Evolutionary conservation across 1,139 yeast species (phyloP).

Genomic region (Diutina scorzettiae): DNA sequence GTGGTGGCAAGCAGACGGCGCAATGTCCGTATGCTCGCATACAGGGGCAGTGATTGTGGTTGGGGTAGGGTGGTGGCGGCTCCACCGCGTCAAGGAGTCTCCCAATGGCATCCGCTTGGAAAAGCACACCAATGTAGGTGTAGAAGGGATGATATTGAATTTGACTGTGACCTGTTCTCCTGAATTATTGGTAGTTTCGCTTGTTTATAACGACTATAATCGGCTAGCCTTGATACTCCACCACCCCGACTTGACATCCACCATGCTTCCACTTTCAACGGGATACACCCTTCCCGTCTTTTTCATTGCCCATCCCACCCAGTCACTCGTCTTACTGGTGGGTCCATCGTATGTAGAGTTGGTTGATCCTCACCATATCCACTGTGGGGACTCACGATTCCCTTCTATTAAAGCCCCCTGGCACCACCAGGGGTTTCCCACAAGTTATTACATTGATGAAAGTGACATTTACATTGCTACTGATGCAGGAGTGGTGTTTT

Average conservation of each 20-base stretch:
- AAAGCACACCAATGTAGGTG: background rate
- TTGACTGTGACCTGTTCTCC: background rate
- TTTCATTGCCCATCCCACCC: background rate
- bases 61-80: background rate
- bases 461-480: background rate
- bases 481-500: background rate
- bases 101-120: background rate
- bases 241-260: background rate
- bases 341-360: background rate
- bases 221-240: background rate
- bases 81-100: background rate
- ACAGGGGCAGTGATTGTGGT: background rate
- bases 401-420: background rate
- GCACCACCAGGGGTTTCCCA: background rate
- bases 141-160: background rate
- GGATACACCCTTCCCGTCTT: background rate
- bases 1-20: conserved; percentile 1
- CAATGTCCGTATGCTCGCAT: background rate
- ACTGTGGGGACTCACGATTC: background rate
- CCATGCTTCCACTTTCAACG: background rate
- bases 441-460: background rate
- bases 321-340: background rate
- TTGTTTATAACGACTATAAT: background rate
- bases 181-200: background rate
- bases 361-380: background rate